phyloP scores from a whole-genome alignment of 805 yeast genomes.

The Starmera pachycereana region DNA sequence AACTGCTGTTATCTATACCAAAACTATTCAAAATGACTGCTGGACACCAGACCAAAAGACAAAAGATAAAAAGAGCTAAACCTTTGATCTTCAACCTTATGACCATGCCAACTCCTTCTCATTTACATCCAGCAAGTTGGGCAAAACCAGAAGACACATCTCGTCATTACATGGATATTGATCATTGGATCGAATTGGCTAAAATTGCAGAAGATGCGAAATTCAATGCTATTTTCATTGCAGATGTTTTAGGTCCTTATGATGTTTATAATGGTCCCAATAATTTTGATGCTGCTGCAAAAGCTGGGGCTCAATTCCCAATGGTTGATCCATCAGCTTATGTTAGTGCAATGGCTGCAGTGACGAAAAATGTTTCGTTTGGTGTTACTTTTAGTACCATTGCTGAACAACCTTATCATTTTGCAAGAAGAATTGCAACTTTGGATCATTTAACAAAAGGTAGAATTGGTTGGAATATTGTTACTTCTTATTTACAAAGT shows the following conservation, averaged over 20 bases:
- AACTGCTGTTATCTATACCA: too few species aligned
- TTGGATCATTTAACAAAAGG: slow-evolving; percentile 29
- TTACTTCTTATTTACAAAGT: slow-evolving; percentile 27
- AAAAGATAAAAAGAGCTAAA: slow-evolving; percentile 2
- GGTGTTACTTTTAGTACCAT: slow-evolving; percentile 28
- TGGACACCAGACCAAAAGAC: not conserved
- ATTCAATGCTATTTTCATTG: slow-evolving; percentile 25
- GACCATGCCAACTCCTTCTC: slow-evolving; percentile 18
- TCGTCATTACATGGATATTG: slow-evolving; percentile 13
- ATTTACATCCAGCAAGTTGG: slow-evolving; percentile 24
- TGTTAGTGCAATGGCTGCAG: slow-evolving; percentile 29
- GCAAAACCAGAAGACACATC: slow-evolving; percentile 27
- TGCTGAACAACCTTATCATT: slow-evolving; percentile 27
- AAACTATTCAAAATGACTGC: slow-evolving; percentile 7
- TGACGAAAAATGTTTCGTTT: slow-evolving; percentile 23
- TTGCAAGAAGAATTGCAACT: slow-evolving; percentile 27
- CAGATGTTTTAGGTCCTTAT: slow-evolving; percentile 28
- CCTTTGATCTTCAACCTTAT: slow-evolving; percentile 26
- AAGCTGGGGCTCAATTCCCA: slow-evolving; percentile 22
- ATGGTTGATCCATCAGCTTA: slow-evolving; percentile 26
- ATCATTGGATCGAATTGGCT: slow-evolving; percentile 27
- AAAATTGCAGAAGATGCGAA: slow-evolving; percentile 24
- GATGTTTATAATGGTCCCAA: slow-evolving; percentile 28
- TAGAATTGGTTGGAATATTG: slow-evolving; percentile 31
- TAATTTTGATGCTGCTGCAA: slow-evolving; percentile 21